Evolutionary conservation across 2,329 filamentous ascomycete species (phyloP).

Genomic region (Cytospora mali): DNA sequence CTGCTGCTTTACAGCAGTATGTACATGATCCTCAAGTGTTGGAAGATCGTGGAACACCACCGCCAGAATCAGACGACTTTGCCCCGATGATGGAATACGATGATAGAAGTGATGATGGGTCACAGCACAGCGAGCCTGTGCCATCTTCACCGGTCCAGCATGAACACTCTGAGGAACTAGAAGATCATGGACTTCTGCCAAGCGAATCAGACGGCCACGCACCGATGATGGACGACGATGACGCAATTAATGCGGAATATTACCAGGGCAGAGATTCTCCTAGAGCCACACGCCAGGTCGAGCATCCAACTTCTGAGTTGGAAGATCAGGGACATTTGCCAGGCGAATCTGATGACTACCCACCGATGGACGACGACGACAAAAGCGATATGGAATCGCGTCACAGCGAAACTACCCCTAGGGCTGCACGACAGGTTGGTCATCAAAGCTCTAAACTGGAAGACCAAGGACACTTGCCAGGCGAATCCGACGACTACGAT

Average conservation of each 20-base stretch:
- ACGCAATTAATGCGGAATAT: slow-evolving; percentile 36
- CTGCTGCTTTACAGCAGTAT: background rate
- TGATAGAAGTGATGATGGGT: slow-evolving; percentile 23
- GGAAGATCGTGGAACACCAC: slow-evolving; percentile 17
- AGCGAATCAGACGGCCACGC: slow-evolving; percentile 25
- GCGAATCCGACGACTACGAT: slow-evolving; percentile 15
- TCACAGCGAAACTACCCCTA: background rate
- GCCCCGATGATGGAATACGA: slow-evolving; percentile 21
- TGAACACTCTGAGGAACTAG: slow-evolving; percentile 8
- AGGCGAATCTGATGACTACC: slow-evolving; percentile 14
- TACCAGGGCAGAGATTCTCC: slow-evolving; percentile 19
- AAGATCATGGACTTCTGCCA: slow-evolving; percentile 17
- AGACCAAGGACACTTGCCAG: slow-evolving; percentile 12
- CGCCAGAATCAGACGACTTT: slow-evolving; percentile 20
- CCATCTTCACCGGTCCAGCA: background rate
- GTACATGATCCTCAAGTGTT: slow-evolving; percentile 3
- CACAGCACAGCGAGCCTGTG: slow-evolving; percentile 10
- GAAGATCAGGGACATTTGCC: slow-evolving; percentile 11
- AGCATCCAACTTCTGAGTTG: background rate
- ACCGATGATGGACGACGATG: slow-evolving; percentile 22
- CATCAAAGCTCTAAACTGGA: slow-evolving; percentile 1
- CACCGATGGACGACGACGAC: background rate
- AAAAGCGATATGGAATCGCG: background rate
- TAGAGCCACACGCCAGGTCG: background rate
- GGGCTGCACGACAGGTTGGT: background rate